Percentiles rank a stretch among this genome's conserved stretches.
These are phyloP conservation scores for Solanum hybrid DNA, from an alignment of 305 asterid genomes.

Conservation along the genomic window DNA sequence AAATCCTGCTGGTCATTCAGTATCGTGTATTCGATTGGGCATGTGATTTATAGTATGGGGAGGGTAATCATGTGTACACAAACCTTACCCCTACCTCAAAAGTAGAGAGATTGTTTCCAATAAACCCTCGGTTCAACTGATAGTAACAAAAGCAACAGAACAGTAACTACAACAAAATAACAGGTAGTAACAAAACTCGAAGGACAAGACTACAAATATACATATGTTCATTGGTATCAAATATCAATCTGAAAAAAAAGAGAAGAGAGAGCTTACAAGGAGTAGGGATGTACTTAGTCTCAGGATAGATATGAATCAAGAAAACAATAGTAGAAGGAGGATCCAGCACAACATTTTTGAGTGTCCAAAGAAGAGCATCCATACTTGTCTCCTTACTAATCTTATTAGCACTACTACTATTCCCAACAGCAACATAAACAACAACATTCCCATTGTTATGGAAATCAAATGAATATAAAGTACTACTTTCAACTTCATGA, in stretches of 20 bases:
- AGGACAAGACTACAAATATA: neutral
- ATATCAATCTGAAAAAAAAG: neutral
- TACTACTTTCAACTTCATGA: conserved; percentile 8
- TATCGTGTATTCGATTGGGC: neutral
- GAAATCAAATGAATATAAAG: conserved; percentile 24
- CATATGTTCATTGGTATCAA: neutral
- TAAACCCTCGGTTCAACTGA: neutral
- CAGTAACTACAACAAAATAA: neutral
- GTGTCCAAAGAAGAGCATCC: conserved; percentile 61
- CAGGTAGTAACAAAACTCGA: neutral
- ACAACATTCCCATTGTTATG: conserved; percentile 13
- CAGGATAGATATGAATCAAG: conserved; percentile 56
- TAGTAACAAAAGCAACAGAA: neutral
- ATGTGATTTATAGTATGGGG: neutral
- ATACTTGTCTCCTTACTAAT: conserved; percentile 33
- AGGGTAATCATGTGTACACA: neutral
- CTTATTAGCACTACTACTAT: conserved; percentile 12
- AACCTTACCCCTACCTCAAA: neutral
- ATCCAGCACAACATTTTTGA: conserved; percentile 12
- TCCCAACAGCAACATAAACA: conserved; percentile 40
- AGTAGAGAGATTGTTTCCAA: neutral
- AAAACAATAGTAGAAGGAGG: conserved; percentile 30
- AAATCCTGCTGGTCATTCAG: neutral
- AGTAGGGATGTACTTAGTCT: conserved; percentile 50
- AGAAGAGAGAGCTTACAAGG: conserved; percentile 31